Base-by-base conservation (phyloP, 805 yeast genomes). In the Pichia kluyveri region DNA sequence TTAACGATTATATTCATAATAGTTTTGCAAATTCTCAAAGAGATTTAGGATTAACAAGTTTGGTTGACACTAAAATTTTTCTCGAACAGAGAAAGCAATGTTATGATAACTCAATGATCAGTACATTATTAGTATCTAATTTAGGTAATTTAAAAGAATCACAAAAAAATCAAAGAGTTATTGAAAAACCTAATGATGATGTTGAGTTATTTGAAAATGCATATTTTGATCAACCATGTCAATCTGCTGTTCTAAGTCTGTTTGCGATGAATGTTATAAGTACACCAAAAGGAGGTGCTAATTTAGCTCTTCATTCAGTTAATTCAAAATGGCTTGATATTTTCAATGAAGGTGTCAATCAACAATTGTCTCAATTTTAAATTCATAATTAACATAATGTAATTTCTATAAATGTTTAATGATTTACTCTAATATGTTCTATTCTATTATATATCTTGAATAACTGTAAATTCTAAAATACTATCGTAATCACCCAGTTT, bases 401-500 rank as follows among this genome's bases (percentile, higher is more conserved):
- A 11, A 5, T 17, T 41, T 40, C 9, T 28, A 42, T 11, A 34
- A 34, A 34, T 30, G 32, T 12, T 4, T 11, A 14, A 34, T 34
- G 15, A 15, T 8, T 32, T 12, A 12, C 17, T 32, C 37, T 32
- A 12, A 4, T 30, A 3, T 32, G 2, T 32, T 12, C n/a, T 15
- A 12, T 34, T 34, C 37, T 34, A 14, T 34, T 7, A 10, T 34
- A 40, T 34, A 40, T 55, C 54, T 18, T 47, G 50, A 4, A 62
- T 41, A 18, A 61, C 49, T 17, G 56, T 54, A 41, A 59, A 57
- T 45, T 62, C 66, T 5, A 48, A 17, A 15, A 54, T 52, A 36
- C 56, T 42, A 2, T 56, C 56, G n/a, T 47, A 51, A 41, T 59
- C 62, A 3, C 67, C 68, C 11, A 64, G 47, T 43, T 51, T 50